Evolutionary conservation across 768 basidiomycete genomes (phyloP), one percentile per base, ranked within the genome.

Genomic region (Amylocystis lapponica): DNA sequence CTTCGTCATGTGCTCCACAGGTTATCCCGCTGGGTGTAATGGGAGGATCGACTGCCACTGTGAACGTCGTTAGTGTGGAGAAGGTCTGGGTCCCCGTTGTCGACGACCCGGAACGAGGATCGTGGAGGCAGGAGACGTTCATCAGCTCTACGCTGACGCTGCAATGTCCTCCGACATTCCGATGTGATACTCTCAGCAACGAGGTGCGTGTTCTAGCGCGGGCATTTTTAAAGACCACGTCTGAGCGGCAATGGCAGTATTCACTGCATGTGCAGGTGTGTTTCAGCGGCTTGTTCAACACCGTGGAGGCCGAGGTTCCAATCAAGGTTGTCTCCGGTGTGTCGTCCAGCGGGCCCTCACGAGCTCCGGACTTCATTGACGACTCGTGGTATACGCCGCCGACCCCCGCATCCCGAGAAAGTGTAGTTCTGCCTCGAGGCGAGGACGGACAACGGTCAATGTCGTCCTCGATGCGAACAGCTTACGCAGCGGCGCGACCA

Each of bases 201-300:
- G 27, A 39, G 12, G 49, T 51, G 29, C 4, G 46, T 45, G 8
- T 20, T 36, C 5, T 19, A n/a, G n/a, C 12, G 5, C 6, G 19
- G 8, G 4, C 8, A 21, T 36, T 22, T 17, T 9, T n/a, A n/a
- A n/a, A n/a, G n/a, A 20, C 17, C 11, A n/a, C 31, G 22, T 26
- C 20, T 25, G 9, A 44, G 11, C 7, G 9, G 23, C n/a, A 11
- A n/a, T 23, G 32, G 4, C 27, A 52, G 51, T 43, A 52, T n/a
- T 10, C 17, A 0, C 41, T 52, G n/a, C 27, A 16, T 23, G 21
- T 52, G 6, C 38, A 43, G 6, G 47, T 52, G 3, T 41, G 41
- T 2, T 52, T 52, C 34, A 39, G 47, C 5, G 51, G 51, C 6
- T 4, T 52, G 9, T 40, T 44, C 33, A 48, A 52, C 32, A 42